Evolutionary conservation across 768 basidiomycete genomes (phyloP).

Genomic region (Lepiota brunneoincarnata): DNA sequence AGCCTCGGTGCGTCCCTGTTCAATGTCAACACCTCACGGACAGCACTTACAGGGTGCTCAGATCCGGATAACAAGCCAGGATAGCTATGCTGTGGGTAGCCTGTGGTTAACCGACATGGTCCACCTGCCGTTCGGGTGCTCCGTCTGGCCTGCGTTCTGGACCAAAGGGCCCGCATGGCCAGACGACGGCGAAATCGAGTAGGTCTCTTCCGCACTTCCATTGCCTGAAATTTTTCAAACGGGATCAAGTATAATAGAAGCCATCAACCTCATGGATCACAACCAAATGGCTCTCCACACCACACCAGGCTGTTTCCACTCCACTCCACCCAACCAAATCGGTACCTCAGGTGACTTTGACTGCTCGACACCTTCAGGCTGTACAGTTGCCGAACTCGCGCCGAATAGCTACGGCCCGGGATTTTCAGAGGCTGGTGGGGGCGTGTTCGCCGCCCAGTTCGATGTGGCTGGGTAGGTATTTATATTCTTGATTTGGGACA

Average conservation of each 20-base stretch:
- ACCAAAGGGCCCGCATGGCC: too few species aligned
- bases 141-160: too few species aligned
- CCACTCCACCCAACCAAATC: slow-evolving; percentile 35
- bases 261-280: slow-evolving; percentile 64
- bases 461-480: slow-evolving; percentile 39
- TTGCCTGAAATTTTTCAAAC: background rate
- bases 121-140: too few species aligned
- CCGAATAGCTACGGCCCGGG: slow-evolving; percentile 61
- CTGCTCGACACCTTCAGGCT: slow-evolving; percentile 61
- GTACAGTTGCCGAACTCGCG: slow-evolving; percentile 58
- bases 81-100: too few species aligned
- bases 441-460: slow-evolving; percentile 73
- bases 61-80: too few species aligned
- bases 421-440: slow-evolving; percentile 71
- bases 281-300: slow-evolving; percentile 83
- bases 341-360: slow-evolving; percentile 51
- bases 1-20: too few species aligned
- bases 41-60: too few species aligned
- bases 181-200: too few species aligned
- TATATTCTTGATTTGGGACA: background rate
- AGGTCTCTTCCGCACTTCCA: too few species aligned
- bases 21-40: too few species aligned
- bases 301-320: slow-evolving; percentile 35
- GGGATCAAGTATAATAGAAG: slow-evolving; percentile 62
- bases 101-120: too few species aligned